These are phyloP conservation scores for Phytophthora idaei DNA, from an alignment of 352 stramenopile species.

Conservation along the genomic window DNA sequence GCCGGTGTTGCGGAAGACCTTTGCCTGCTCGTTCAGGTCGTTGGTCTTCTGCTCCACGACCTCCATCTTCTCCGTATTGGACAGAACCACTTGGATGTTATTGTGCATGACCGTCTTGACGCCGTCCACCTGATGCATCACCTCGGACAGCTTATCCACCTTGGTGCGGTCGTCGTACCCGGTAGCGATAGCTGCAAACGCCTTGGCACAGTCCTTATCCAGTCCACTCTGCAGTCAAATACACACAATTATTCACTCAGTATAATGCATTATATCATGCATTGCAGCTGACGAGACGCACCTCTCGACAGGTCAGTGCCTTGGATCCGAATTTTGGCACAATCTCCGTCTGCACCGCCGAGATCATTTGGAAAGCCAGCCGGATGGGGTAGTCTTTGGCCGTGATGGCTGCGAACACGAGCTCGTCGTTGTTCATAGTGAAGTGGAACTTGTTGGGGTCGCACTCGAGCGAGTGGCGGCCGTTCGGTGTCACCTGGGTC, in stretches of 20 bases:
- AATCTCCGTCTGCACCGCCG: conserved; percentile 75
- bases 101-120: conserved; percentile 89
- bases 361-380: conserved; percentile 84
- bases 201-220: conserved; percentile 79
- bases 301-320: conserved; percentile 77
- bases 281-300: conserved; percentile 21
- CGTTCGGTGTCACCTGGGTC: conserved; percentile 85
- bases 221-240: conserved; percentile 55
- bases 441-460: conserved; percentile 91
- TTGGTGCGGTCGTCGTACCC: conserved; percentile 89
- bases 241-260: conserved; percentile 3
- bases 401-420: conserved; percentile 83
- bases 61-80: conserved; percentile 91
- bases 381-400: conserved; percentile 85
- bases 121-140: conserved; percentile 81
- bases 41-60: conserved; percentile 89
- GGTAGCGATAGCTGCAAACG: conserved; percentile 58
- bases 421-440: conserved; percentile 89
- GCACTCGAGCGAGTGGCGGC: conserved; percentile 85
- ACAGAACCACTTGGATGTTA: conserved; percentile 87
- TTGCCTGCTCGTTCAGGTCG: conserved; percentile 87
- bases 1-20: conserved; percentile 85
- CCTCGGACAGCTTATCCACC: conserved; percentile 86
- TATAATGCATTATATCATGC: not conserved
- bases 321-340: conserved; percentile 79